Base-by-base conservation (phyloP, 495 filamentous ascomycete genomes). In the Chlorociboria aeruginascens region DNA sequence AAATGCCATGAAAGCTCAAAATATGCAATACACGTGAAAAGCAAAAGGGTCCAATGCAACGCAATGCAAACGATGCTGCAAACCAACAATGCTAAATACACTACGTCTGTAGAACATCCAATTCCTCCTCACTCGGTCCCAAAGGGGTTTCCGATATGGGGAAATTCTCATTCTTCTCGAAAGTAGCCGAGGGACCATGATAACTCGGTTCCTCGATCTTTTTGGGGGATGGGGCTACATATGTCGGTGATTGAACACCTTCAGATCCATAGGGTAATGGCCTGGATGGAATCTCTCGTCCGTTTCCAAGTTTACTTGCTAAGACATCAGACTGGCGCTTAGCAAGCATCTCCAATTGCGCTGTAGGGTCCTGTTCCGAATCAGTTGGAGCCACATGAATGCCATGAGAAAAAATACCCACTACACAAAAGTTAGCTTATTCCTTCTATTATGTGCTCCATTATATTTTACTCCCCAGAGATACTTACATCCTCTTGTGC, bases 291-390 rank as follows among this genome's bases (percentile, higher is more conserved):
- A 74, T 62, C 35, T 67, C 61, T 16, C 51, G 51, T 17, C 33
- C 49, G n/a, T 45, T 56, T 34, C 63, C 64, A 3, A 75, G 60
- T 55, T 59, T 67, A 51, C 56, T 63, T 40, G 72, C 64, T 49
- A 83, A 63, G 32, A 72, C 65, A 49, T 78, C 76, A 40, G 69
- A 74, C 60, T 85, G 82, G 53, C 74, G 71, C 48, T 69, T 69
- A 37, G 73, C 75, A 46, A 92, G 70, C 64, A 82, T 74, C 59
- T 84, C 77, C 51, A 92, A 76, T 63, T 78, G 77, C 35, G 65
- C 70, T 37, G 70, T 63, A 32, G 86, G 86, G 66, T 92, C 79
- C 81, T 85, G 61, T 77, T 45, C 52, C 57, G 43, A 51, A 40
- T 55, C 47, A 53, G 56, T 25, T 25, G 20, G 20, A 25, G 20